phyloP scores from a whole-genome alignment of 2,329 filamentous ascomycete genomes.

The Nemania diffusa region DNA sequence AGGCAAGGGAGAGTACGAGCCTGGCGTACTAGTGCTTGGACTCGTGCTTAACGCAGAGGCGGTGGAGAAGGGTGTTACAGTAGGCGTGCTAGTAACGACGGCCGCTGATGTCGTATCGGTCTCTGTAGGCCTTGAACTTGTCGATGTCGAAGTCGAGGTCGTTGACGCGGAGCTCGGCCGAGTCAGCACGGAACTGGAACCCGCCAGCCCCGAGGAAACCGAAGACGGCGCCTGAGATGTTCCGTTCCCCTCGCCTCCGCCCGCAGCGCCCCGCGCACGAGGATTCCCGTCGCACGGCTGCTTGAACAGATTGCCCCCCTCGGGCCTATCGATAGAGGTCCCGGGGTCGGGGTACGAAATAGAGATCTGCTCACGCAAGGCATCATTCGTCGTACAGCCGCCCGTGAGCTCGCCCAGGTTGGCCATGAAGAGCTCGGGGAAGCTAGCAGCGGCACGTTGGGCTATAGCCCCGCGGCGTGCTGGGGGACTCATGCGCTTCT shows the following conservation, averaged over 20 bases:
- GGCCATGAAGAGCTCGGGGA: slow-evolving; percentile 76
- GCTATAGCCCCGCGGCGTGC: slow-evolving; percentile 33
- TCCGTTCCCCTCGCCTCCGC: neutral
- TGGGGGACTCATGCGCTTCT: slow-evolving; percentile 31
- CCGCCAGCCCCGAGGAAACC: neutral
- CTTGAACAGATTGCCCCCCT: slow-evolving; percentile 48
- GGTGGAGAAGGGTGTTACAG: neutral
- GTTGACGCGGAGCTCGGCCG: neutral
- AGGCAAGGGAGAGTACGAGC: neutral
- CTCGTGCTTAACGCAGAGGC: neutral
- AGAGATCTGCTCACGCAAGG: slow-evolving; percentile 52
- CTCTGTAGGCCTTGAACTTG: neutral
- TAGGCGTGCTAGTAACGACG: neutral
- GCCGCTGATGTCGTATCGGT: neutral
- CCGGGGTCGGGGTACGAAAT: slow-evolving; percentile 72
- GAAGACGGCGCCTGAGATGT: neutral
- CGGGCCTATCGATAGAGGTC: slow-evolving; percentile 58
- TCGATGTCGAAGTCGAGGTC: neutral
- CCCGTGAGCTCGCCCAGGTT: slow-evolving; percentile 63
- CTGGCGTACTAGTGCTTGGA: neutral
- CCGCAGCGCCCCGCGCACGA: slow-evolving; percentile 27
- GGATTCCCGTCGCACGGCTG: slow-evolving; percentile 49
- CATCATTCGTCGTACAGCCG: slow-evolving; percentile 64
- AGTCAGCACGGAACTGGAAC: neutral
- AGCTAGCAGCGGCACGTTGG: slow-evolving; percentile 44